phyloP scores from a whole-genome alignment of 768 basidiomycete genomes.

The Leccinum olivaceopallidum region DNA sequence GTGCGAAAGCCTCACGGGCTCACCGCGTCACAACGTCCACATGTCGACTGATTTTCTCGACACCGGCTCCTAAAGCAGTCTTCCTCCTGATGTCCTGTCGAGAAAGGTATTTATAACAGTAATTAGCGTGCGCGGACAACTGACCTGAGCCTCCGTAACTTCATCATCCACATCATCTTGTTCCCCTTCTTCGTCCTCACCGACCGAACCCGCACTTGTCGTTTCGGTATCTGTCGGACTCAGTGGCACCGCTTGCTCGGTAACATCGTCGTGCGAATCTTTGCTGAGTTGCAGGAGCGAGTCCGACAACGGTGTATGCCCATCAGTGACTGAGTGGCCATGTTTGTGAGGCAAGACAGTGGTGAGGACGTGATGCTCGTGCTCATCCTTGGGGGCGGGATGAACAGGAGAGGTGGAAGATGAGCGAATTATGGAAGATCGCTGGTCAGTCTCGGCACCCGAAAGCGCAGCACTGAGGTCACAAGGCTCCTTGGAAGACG shows the following conservation, averaged over 20 bases:
- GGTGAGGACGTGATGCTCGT: constrained; percentile 19
- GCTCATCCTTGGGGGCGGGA: constrained; percentile 17
- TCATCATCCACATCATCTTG: constrained; percentile 22
- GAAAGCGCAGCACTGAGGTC: not conserved
- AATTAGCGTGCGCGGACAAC: not conserved
- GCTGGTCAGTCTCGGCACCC: not conserved
- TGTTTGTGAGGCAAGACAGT: constrained; percentile 1
- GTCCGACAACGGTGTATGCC: constrained; percentile 1
- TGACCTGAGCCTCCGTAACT: constrained; percentile 23
- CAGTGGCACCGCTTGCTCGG: constrained; percentile 2
- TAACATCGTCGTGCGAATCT: constrained; percentile 1
- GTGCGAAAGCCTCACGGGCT: not conserved
- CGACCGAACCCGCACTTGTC: constrained; percentile 9
- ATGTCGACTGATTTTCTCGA: constrained; percentile 39
- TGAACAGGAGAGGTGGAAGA: not conserved
- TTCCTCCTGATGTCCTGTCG: constrained; percentile 29
- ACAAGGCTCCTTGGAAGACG: constrained; percentile 1
- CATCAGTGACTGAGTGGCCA: constrained; percentile 1
- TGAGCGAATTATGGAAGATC: not conserved
- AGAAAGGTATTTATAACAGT: constrained; percentile 8
- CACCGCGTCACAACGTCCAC: constrained; percentile 24
- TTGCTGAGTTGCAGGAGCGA: constrained; percentile 11
- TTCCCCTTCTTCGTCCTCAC: constrained; percentile 16
- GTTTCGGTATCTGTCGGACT: constrained; percentile 16
- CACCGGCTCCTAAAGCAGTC: constrained; percentile 36